Evolutionary conservation across 768 basidiomycete species (phyloP).

Genomic region (Obba rivulosa): DNA sequence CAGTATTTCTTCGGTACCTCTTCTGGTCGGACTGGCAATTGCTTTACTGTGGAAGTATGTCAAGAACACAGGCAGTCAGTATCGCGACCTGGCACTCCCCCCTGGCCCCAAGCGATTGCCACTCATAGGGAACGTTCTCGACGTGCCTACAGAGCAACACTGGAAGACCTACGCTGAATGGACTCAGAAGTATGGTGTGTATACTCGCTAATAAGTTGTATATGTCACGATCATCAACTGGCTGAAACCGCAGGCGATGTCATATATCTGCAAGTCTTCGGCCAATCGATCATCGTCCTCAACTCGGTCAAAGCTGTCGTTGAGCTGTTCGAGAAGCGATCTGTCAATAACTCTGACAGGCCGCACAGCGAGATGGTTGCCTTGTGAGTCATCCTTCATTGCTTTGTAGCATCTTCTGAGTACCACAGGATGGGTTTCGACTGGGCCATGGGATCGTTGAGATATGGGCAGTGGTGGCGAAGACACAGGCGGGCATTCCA

Average conservation of each 20-base stretch:
- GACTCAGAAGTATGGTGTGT: slow-evolving; percentile 6
- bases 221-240: too few relatives aligned
- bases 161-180: slow-evolving; percentile 1
- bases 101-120: slow-evolving; percentile 13
- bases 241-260: slow-evolving; percentile 23
- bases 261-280: slow-evolving; percentile 25
- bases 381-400: too few relatives aligned
- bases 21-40: too few relatives aligned
- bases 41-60: too few relatives aligned
- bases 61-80: too few relatives aligned
- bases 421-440: slow-evolving; percentile 3
- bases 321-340: slow-evolving; percentile 29
- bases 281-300: slow-evolving; percentile 24
- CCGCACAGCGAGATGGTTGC: slow-evolving; percentile 12
- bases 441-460: neutral
- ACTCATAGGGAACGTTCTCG: slow-evolving; percentile 12
- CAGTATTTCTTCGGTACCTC: too few relatives aligned
- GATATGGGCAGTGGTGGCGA: slow-evolving; percentile 8
- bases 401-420: neutral
- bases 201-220: neutral
- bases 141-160: slow-evolving; percentile 7
- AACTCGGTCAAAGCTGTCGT: slow-evolving; percentile 26
- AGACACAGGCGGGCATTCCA: slow-evolving; percentile 6
- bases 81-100: slow-evolving; percentile 4
- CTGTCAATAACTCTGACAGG: slow-evolving; percentile 29